Conservation (phyloP, 2,329 filamentous ascomycete genomes). For the Pseudopyrenochaeta lycopersici region DNA sequence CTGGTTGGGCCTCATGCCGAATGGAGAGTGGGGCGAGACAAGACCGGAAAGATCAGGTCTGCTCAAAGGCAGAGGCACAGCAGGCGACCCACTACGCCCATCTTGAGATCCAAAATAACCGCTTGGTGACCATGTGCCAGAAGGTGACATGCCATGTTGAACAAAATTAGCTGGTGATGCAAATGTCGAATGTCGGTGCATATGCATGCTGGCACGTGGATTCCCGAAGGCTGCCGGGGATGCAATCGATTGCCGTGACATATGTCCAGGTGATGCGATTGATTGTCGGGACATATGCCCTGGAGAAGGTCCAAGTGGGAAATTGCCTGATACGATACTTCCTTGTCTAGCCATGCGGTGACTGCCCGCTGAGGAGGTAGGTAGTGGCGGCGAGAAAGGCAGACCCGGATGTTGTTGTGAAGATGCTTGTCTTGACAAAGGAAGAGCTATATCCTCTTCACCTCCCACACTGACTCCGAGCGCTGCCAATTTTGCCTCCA, state of each 20-base stretch:
- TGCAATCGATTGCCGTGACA: constrained; percentile 68
- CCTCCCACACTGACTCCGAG: constrained; percentile 85
- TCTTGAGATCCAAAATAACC: constrained; percentile 49
- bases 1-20: constrained; percentile 52
- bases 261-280: constrained; percentile 74
- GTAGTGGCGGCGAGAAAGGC: constrained; percentile 84
- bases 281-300: constrained; percentile 69
- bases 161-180: constrained; percentile 73
- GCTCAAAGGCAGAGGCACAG: constrained; percentile 43
- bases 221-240: constrained; percentile 76
- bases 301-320: constrained; percentile 62
- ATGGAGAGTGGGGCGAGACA: constrained; percentile 69
- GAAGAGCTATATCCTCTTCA: constrained; percentile 68
- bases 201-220: constrained; percentile 63
- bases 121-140: constrained; percentile 52
- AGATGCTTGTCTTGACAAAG: constrained; percentile 76
- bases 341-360: constrained; percentile 67
- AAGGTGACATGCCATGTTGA: constrained; percentile 67
- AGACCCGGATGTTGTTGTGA: constrained; percentile 77
- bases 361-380: constrained; percentile 79
- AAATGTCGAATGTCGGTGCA: constrained; percentile 76
- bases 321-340: constrained; percentile 67
- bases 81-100: constrained; percentile 55
- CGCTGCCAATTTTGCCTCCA: constrained; percentile 91
- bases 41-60: constrained; percentile 49